Conservation (phyloP, 2,329 filamentous ascomycete species). For the Colletotrichum noveboracense region DNA sequence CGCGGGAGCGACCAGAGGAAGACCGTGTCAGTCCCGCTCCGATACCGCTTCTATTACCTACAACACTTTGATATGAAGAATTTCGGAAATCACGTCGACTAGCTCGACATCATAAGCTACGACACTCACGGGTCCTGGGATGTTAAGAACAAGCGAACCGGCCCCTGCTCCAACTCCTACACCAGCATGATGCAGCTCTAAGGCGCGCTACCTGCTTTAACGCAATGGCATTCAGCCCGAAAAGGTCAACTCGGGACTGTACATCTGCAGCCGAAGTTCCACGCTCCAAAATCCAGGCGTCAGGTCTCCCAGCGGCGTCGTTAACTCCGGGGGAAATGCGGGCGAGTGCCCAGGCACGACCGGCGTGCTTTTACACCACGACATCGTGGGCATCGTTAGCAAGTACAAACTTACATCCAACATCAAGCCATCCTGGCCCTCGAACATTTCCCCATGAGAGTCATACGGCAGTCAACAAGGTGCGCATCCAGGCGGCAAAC, state of each 20-base stretch:
- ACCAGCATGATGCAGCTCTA: constrained; percentile 35
- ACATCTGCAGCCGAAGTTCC: constrained; percentile 39
- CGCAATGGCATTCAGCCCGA: constrained; percentile 38
- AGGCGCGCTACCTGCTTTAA: constrained; percentile 44
- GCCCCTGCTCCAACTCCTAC: constrained; percentile 29
- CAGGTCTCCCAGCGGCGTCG: constrained; percentile 22
- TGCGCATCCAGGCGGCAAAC: too few species aligned
- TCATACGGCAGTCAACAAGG: too few species aligned
- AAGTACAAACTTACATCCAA: not conserved
- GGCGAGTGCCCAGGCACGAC: constrained; percentile 13
- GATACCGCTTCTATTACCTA: constrained; percentile 8
- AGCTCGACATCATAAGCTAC: constrained; percentile 36
- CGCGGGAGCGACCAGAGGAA: not conserved
- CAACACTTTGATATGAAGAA: constrained; percentile 25
- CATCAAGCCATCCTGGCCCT: too few species aligned
- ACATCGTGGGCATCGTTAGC: constrained; percentile 1
- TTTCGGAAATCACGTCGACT: not conserved
- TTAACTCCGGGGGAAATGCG: constrained; percentile 26
- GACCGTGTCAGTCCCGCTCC: not conserved
- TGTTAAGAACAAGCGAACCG: constrained; percentile 26
- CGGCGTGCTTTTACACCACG: constrained; percentile 27
- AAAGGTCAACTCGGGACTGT: constrained; percentile 44
- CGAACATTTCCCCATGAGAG: too few species aligned
- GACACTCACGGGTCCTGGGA: constrained; percentile 46
- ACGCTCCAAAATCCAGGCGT: constrained; percentile 16